These are phyloP conservation scores for Hippophae gyantsensis DNA, from an alignment of 306 rosid species.

Conservation along the genomic window DNA sequence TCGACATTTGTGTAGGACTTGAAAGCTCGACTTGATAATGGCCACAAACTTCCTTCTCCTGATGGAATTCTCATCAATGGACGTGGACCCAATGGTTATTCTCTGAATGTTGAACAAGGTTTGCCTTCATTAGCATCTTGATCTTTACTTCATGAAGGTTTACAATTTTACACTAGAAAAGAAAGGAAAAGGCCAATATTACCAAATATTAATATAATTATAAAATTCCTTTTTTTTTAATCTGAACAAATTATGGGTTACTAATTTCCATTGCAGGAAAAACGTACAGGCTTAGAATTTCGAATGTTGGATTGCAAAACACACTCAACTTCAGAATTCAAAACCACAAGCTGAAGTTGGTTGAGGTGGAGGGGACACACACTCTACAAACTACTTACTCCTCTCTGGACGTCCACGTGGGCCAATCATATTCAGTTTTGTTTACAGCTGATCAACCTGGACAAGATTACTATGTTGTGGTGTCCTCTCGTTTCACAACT, in stretches of 20 bases:
- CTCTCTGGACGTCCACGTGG: constrained; percentile 83
- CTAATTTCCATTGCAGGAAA: constrained; percentile 44
- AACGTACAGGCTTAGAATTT: constrained; percentile 88
- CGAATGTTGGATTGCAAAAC: constrained; percentile 78
- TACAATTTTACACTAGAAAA: not conserved
- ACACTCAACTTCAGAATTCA: constrained; percentile 88
- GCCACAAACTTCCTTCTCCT: constrained; percentile 64
- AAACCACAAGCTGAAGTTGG: constrained; percentile 71
- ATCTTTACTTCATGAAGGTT: not conserved
- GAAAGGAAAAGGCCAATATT: not conserved
- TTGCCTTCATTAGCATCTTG: not conserved
- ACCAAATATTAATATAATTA: too few species aligned
- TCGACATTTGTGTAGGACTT: constrained; percentile 34
- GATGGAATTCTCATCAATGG: constrained; percentile 96
- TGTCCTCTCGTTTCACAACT: constrained; percentile 58
- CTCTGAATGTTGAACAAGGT: constrained; percentile 84
- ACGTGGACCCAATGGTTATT: constrained; percentile 64
- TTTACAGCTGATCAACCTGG: constrained; percentile 84
- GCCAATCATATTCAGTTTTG: constrained; percentile 84
- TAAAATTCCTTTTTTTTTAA: not conserved
- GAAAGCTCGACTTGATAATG: constrained; percentile 57
- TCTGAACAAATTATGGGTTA: too few species aligned
- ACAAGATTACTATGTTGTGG: constrained; percentile 69
- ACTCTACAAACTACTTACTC: constrained; percentile 77
- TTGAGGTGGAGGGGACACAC: constrained; percentile 96